Evolutionary conservation across 495 filamentous ascomycete species (phyloP), one percentile per base, ranked within the genome.

Genomic region (Penicillium pancosmium): DNA sequence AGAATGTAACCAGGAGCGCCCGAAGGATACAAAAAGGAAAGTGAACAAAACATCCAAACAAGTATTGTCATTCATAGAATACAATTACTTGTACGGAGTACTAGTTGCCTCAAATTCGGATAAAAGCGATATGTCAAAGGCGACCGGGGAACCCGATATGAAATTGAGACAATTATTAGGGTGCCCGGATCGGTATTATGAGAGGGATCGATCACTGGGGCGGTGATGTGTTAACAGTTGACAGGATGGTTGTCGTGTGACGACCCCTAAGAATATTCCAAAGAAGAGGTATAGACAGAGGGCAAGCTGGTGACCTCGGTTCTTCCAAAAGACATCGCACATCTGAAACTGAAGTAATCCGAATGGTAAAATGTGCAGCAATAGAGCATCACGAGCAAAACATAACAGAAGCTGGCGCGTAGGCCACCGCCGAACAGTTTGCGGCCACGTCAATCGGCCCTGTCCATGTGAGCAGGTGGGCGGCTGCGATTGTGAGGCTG

Each of bases 191-290:
- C 50, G 18, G 15, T 15, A 34, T 25, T 41, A 23, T 48, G 27
- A 55, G 21, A 56, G 44, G 16, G 50, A 52, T 27, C 44, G 40
- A 62, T 60, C 61, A 58, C 44, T 57, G 9, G 49, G 41, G 46
- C 16, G 50, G 40, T 64, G 68, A 63, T 68, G 56, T 68, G 60
- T 64, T 52, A 33, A 57, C 52, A 19, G 54, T 62, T 65, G 33
- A 67, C 54, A 67, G 54, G 67, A 49, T 47, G 40, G 12, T 55
- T 25, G 12, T 33, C 64, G 64, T 69, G 67, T 70, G 65, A 70
- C 60, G 16, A 43, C 34, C 34, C 41, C 41, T n/a, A 16, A 10
- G 5, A 21, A 9, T 16, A 16, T 44, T 44, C 15, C 7, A n/a
- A 44, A 19, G 16, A 16, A 16, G 41, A 13, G 41, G 16, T 44